Conservation (phyloP, 2,329 filamentous ascomycete species). For the Juglanconis juglandina region DNA sequence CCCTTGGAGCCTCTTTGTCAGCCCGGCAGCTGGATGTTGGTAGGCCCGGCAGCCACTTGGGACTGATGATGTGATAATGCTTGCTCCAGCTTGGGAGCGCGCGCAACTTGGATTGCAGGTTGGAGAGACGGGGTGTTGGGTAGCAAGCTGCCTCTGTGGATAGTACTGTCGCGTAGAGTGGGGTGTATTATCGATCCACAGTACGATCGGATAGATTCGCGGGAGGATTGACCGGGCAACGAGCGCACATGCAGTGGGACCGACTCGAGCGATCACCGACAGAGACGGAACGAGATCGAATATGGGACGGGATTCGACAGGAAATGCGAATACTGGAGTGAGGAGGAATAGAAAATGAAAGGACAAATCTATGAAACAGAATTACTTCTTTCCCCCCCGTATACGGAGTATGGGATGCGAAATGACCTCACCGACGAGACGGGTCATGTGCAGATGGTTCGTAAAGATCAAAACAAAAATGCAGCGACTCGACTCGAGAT, state of each 20-base stretch:
- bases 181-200: not conserved
- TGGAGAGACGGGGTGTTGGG: not conserved
- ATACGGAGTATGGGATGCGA: not conserved
- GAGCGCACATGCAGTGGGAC: not conserved
- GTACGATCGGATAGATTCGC: not conserved
- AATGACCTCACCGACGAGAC: not conserved
- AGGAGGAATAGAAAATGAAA: not conserved
- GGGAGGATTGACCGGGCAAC: conserved; percentile 8
- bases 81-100: not conserved
- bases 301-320: not conserved
- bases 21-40: conserved; percentile 8
- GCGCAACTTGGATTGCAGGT: not conserved
- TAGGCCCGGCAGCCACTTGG: conserved; percentile 1
- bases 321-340: not conserved
- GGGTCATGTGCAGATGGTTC: not conserved
- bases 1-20: conserved; percentile 5
- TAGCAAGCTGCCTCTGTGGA: not conserved
- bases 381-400: not conserved
- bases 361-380: not conserved
- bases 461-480: not conserved
- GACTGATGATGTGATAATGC: not conserved
- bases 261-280: not conserved
- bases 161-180: conserved; percentile 3
- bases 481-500: not conserved
- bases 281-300: not conserved